These are phyloP conservation scores for Fusarium scirpi DNA, from an alignment of 2,329 filamentous ascomycete genomes.

Conservation along the genomic window DNA sequence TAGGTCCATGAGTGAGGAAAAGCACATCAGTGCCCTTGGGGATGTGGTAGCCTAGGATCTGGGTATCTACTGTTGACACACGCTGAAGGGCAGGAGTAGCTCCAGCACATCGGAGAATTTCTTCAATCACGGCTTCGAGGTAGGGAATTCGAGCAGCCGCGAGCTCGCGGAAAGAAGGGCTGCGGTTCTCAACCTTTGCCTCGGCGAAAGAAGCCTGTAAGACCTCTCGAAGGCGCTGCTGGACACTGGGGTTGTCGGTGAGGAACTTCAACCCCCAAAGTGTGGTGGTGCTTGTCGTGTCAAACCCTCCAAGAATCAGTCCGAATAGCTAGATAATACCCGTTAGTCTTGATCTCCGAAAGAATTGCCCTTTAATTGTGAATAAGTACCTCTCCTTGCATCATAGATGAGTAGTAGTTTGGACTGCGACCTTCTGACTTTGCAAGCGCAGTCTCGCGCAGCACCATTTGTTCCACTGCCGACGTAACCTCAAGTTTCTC, in stretches of 20 bases:
- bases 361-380: rapidly evolving
- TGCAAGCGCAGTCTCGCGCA: neutral
- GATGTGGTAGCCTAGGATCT: neutral
- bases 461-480: neutral
- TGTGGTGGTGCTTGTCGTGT: neutral
- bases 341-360: neutral
- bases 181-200: neutral
- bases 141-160: neutral
- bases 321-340: neutral
- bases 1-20: neutral
- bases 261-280: neutral
- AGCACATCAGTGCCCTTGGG: neutral
- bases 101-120: neutral
- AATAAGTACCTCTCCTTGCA: neutral
- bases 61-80: neutral
- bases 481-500: neutral
- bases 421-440: neutral
- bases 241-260: neutral
- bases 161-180: neutral
- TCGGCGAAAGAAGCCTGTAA: neutral
- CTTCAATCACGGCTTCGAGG: neutral
- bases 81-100: neutral
- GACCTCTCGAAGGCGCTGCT: neutral
- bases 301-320: neutral
- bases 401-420: neutral